Percentiles rank a stretch among this genome's conserved stretches.
Conservation (phyloP, 352 stramenopile genomes). For the Pythium myriotylum region DNA sequence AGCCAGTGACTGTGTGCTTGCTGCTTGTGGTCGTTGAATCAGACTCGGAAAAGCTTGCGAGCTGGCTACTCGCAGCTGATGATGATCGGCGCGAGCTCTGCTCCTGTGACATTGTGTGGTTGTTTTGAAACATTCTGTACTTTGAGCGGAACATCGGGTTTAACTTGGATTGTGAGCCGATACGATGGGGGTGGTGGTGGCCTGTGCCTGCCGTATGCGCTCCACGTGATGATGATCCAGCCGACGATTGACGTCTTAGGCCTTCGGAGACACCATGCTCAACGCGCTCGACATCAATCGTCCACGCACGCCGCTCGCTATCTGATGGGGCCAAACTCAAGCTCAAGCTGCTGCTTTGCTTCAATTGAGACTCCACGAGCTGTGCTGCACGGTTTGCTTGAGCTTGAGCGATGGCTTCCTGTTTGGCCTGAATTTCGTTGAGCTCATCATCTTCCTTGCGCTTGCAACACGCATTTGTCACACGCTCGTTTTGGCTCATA, state of each 20-base stretch:
- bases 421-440: conserved; percentile 9
- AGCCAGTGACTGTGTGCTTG: conserved; percentile 16
- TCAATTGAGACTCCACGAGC: conserved; percentile 19
- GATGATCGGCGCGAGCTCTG: conserved; percentile 15
- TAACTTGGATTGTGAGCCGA: conserved; percentile 44
- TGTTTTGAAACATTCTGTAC: conserved; percentile 72
- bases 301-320: conserved; percentile 33
- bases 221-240: conserved; percentile 7
- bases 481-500: conserved; percentile 67
- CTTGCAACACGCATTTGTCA: conserved; percentile 64
- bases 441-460: conserved; percentile 36
- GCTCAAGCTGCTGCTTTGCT: background rate
- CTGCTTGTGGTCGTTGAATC: background rate
- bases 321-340: background rate
- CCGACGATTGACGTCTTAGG: conserved; percentile 25
- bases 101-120: conserved; percentile 25
- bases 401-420: conserved; percentile 21
- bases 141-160: conserved; percentile 70
- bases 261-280: background rate
- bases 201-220: conserved; percentile 3
- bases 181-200: conserved; percentile 33
- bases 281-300: conserved; percentile 38
- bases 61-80: background rate
- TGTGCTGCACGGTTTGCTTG: conserved; percentile 23
- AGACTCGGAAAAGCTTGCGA: background rate